Conservation (phyloP, 208 protist species). For the Wallacemonas rigidus region DNA sequence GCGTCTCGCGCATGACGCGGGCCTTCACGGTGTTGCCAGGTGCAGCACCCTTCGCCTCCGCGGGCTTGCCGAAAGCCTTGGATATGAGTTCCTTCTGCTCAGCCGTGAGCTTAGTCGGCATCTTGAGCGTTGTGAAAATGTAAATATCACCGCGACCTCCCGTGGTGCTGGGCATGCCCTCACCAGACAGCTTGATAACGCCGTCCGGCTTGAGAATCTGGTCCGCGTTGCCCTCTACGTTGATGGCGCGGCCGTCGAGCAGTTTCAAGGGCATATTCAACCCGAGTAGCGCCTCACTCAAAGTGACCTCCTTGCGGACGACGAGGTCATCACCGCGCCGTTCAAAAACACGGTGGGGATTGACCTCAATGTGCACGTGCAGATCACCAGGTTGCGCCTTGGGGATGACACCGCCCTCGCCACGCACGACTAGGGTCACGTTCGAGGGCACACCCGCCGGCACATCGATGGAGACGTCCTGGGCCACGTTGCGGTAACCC, state of each 20-base stretch:
- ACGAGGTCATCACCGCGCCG: constrained; percentile 95
- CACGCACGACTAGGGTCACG: constrained; percentile 95
- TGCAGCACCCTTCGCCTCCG: constrained; percentile 30
- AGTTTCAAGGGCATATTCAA: constrained; percentile 86
- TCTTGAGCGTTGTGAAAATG: constrained; percentile 77
- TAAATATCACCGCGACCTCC: constrained; percentile 85
- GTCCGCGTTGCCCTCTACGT: constrained; percentile 71
- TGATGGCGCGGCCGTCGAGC: constrained; percentile 89
- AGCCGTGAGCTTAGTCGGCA: constrained; percentile 72
- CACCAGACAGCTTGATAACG: constrained; percentile 79
- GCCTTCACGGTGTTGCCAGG: constrained; percentile 76
- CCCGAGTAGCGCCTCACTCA: constrained; percentile 95
- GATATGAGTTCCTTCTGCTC: constrained; percentile 65
- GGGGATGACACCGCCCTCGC: constrained; percentile 95
- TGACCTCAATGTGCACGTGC: constrained; percentile 95
- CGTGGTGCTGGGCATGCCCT: constrained; percentile 82
- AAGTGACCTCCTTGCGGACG: constrained; percentile 88
- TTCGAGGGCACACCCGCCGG: constrained; percentile 95
- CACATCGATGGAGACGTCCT: constrained; percentile 96
- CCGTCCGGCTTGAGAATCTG: constrained; percentile 70
- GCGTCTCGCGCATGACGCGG: constrained; percentile 71
- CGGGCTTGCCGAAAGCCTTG: constrained; percentile 69
- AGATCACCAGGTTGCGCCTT: constrained; percentile 95
- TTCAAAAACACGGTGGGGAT: constrained; percentile 92
- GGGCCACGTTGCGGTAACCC: constrained; percentile 90